Percentiles rank a stretch among this genome's conserved stretches.
Conservation (phyloP, 2,329 filamentous ascomycete species). For the Hypoxylon sp. region DNA sequence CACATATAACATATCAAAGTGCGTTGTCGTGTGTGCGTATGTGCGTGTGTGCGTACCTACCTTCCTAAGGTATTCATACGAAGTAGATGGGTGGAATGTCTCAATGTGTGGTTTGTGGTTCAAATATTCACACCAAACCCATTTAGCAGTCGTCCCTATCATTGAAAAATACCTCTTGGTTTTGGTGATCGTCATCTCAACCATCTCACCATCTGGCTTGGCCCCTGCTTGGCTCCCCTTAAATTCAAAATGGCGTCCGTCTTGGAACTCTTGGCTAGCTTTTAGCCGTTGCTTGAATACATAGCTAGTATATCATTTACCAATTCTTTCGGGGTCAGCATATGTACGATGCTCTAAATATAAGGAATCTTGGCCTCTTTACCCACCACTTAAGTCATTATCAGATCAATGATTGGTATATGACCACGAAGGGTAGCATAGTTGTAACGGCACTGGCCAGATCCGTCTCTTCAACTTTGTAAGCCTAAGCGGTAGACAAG, state of each 20-base stretch:
- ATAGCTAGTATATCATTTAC: not conserved
- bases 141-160: not conserved
- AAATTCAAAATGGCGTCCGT: slow-evolving; percentile 31
- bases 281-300: slow-evolving; percentile 27
- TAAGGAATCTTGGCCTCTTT: slow-evolving; percentile 4
- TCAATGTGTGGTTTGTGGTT: not conserved
- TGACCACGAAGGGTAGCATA: not conserved
- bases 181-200: slow-evolving; percentile 36
- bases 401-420: not conserved
- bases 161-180: slow-evolving; percentile 23
- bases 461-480: not conserved
- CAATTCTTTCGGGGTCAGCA: not conserved
- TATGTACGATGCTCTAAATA: not conserved
- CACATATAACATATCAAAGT: slow-evolving; percentile 10
- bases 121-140: not conserved
- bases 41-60: not conserved
- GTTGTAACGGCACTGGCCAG: not conserved
- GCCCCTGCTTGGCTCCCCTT: slow-evolving; percentile 29
- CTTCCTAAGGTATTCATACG: not conserved
- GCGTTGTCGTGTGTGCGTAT: slow-evolving; percentile 6
- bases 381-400: not conserved
- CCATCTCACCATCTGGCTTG: slow-evolving; percentile 41
- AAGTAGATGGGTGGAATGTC: not conserved
- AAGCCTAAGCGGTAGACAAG: not conserved
- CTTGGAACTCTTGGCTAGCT: slow-evolving; percentile 37